These are phyloP conservation scores for Funneliformis geosporum DNA, from an alignment of 192 early-diverging fungal species.

Conservation along the genomic window DNA sequence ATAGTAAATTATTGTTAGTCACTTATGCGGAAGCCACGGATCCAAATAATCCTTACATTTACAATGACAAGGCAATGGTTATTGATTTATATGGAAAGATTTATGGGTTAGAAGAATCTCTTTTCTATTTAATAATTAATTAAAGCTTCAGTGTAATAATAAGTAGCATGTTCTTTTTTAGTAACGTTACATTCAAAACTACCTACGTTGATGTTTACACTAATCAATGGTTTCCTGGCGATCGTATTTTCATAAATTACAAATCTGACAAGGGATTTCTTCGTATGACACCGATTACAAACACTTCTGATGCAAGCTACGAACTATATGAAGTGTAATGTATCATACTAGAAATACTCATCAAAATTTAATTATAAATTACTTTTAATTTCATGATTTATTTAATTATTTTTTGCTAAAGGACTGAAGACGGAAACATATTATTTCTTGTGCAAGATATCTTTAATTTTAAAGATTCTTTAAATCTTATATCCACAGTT, in stretches of 20 bases:
- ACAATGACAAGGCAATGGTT: not conserved
- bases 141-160: not conserved
- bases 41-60: not conserved
- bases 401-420: not conserved
- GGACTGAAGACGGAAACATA: not conserved
- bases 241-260: not conserved
- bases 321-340: not conserved
- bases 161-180: not conserved
- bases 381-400: not conserved
- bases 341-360: not conserved
- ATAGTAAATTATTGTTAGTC: not conserved
- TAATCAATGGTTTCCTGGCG: not conserved
- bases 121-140: not conserved
- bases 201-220: not conserved
- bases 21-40: not conserved
- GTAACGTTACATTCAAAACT: not conserved
- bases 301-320: not conserved
- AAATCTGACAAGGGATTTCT: not conserved
- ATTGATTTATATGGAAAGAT: not conserved
- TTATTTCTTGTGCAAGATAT: not conserved
- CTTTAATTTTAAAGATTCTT: not conserved
- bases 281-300: not conserved
- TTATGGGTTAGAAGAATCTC: not conserved
- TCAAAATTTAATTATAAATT: not conserved
- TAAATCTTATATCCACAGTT: not conserved